phyloP scores from a whole-genome alignment of 2,329 filamentous ascomycete species.

The Trichophyton benhamiae region DNA sequence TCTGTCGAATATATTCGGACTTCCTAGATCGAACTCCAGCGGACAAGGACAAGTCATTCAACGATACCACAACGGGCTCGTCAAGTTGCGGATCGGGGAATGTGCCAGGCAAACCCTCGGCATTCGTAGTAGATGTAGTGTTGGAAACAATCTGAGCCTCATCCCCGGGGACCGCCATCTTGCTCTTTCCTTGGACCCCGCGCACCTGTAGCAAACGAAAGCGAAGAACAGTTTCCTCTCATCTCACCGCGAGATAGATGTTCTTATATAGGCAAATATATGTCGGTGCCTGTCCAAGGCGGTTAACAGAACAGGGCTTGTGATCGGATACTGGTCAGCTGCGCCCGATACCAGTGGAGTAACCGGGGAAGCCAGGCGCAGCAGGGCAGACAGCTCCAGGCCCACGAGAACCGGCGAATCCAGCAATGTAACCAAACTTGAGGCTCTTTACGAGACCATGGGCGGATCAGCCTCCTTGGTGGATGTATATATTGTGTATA shows the following conservation, averaged over 20 bases:
- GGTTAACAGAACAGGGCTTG: neutral
- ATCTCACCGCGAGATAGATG: neutral
- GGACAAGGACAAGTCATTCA: conserved; percentile 34
- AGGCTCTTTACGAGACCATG: too few species aligned
- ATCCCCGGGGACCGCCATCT: neutral
- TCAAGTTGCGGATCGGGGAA: conserved; percentile 28
- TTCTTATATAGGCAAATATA: neutral
- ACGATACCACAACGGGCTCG: conserved; percentile 10
- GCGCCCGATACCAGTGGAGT: neutral
- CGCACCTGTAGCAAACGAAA: neutral
- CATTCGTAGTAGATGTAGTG: neutral
- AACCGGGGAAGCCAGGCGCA: neutral
- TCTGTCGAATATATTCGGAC: conserved; percentile 64
- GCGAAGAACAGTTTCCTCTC: neutral
- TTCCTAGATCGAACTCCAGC: conserved; percentile 57
- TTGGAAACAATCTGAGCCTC: neutral
- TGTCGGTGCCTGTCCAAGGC: neutral
- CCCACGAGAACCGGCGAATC: too few species aligned
- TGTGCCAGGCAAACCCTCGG: conserved; percentile 37
- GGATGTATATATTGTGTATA: too few species aligned
- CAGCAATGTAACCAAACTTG: too few species aligned
- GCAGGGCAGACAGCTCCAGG: neutral
- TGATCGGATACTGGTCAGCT: neutral
- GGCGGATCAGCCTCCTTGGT: too few species aligned
- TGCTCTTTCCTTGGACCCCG: neutral